Conservation (phyloP, 2,329 filamentous ascomycete genomes). For the Plectosphaerella cucumerina region DNA sequence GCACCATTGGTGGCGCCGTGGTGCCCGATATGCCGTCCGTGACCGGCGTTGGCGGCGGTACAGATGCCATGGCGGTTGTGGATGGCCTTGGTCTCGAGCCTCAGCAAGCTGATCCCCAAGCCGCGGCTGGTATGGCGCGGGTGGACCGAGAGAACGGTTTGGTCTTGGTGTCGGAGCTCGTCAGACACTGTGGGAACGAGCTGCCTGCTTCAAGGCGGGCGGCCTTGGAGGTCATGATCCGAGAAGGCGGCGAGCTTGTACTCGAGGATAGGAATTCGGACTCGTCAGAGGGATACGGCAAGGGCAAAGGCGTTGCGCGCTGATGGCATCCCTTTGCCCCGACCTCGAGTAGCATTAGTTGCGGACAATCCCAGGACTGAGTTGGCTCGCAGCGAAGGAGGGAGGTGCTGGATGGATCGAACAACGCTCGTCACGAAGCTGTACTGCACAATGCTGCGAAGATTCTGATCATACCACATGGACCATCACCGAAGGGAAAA, state of each 20-base stretch:
- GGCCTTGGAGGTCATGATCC: constrained; percentile 45
- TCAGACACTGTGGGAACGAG: constrained; percentile 37
- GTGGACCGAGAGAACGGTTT: constrained; percentile 59
- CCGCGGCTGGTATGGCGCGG: constrained; percentile 39
- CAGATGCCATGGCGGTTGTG: constrained; percentile 16
- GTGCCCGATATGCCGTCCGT: neutral
- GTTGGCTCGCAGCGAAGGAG: too few relatives aligned
- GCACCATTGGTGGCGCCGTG: neutral
- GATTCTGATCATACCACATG: too few relatives aligned
- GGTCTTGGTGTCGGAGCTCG: constrained; percentile 52
- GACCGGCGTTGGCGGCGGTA: constrained; percentile 3
- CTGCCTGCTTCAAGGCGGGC: constrained; percentile 33
- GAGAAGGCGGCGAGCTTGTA: constrained; percentile 44
- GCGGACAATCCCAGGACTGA: too few relatives aligned
- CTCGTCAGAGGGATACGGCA: constrained; percentile 9
- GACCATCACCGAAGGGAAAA: too few relatives aligned
- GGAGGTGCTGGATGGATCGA: too few relatives aligned
- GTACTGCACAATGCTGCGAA: too few relatives aligned
- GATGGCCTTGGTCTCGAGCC: constrained; percentile 38
- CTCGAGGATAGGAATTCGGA: constrained; percentile 15
- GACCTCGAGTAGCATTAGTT: too few relatives aligned
- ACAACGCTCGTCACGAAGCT: too few relatives aligned
- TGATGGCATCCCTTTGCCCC: too few relatives aligned
- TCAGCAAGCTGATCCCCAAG: constrained; percentile 40
- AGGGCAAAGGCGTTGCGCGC: neutral